A percentile compares a stretch with the other conserved stretches of the same genome.
These are phyloP conservation scores for Sphaerosporella brunnea DNA, from an alignment of 495 filamentous ascomycete genomes.

Conservation along the genomic window DNA sequence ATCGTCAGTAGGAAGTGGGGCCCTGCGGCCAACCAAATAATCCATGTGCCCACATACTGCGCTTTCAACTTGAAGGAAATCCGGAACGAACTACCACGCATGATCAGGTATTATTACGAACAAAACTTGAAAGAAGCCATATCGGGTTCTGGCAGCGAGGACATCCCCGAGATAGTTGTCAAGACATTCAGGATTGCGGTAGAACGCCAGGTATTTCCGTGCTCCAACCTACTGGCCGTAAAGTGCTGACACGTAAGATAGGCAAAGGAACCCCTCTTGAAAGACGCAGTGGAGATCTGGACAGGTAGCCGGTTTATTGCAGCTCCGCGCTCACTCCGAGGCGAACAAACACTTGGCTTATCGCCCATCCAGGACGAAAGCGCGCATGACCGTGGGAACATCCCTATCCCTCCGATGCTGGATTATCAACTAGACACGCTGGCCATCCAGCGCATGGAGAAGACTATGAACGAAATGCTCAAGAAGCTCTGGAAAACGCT, in stretches of 20 bases:
- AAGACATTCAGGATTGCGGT: background rate
- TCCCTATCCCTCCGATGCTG: conserved; percentile 38
- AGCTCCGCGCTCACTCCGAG: conserved; percentile 35
- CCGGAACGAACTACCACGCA: background rate
- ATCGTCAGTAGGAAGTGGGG: background rate
- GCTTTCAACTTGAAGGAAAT: background rate
- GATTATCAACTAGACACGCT: conserved; percentile 37
- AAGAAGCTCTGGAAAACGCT: conserved; percentile 28
- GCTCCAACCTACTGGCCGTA: background rate
- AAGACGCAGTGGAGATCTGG: conserved; percentile 33
- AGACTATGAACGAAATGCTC: conserved; percentile 33
- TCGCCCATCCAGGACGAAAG: conserved; percentile 30
- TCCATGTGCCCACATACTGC: background rate
- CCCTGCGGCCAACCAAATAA: background rate
- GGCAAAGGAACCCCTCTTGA: background rate
- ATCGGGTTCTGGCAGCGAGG: background rate
- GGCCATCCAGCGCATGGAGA: conserved; percentile 34
- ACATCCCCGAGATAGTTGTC: background rate
- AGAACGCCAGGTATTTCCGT: background rate
- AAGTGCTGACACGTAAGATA: background rate
- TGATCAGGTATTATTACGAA: background rate
- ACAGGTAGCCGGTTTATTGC: conserved; percentile 37
- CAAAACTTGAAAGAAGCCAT: background rate
- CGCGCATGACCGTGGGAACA: conserved; percentile 31
- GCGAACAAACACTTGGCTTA: conserved; percentile 35